These are phyloP conservation scores for Solanum tacnaense DNA, from an alignment of 257 asterid genomes.

Conservation along the genomic window DNA sequence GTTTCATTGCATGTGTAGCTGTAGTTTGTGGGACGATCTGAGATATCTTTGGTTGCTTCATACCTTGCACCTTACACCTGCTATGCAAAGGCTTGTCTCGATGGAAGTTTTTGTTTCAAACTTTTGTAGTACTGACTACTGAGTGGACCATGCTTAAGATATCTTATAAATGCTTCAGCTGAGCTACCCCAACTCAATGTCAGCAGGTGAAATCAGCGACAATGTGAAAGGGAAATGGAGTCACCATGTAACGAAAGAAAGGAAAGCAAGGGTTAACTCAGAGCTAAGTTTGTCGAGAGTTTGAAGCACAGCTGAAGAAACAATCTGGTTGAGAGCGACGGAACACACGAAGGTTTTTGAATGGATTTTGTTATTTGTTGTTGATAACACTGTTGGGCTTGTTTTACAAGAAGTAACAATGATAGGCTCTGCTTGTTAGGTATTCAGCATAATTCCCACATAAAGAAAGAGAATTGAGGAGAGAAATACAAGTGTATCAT, in stretches of 20 bases:
- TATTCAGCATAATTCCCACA: background rate
- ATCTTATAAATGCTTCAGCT: background rate
- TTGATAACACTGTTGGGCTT: background rate
- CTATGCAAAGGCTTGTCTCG: background rate
- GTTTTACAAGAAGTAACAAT: background rate
- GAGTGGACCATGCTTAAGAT: background rate
- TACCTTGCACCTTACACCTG: background rate
- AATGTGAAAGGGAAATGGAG: background rate
- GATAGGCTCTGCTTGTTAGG: background rate
- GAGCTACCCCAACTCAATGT: background rate
- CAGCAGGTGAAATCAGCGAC: background rate
- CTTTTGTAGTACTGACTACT: background rate
- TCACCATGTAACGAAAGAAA: background rate
- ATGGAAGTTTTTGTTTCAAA: background rate
- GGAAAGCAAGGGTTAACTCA: background rate
- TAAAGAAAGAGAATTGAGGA: background rate
- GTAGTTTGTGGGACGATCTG: background rate
- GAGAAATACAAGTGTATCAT: slow-evolving; percentile 4
- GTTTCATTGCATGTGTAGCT: background rate
- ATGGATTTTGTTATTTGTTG: background rate
- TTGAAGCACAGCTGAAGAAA: background rate
- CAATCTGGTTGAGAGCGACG: background rate
- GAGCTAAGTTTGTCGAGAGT: background rate
- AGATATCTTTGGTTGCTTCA: background rate
- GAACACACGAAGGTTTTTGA: background rate